These are phyloP conservation scores for Trichophyton verrucosum DNA, from an alignment of 2,329 filamentous ascomycete species.

Conservation along the genomic window DNA sequence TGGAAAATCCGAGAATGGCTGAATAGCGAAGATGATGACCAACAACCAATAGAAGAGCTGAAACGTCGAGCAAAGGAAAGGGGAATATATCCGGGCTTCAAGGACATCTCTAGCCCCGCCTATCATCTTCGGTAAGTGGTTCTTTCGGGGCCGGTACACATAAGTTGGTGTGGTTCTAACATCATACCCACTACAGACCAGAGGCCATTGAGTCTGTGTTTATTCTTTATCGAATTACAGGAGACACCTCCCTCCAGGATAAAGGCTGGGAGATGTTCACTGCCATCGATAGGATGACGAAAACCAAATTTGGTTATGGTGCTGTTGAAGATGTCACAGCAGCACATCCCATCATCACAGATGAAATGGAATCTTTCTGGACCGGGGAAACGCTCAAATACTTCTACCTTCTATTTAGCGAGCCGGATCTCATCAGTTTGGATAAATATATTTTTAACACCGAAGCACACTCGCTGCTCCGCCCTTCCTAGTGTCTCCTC, in stretches of 20 bases:
- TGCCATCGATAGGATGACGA: slow-evolving; percentile 54
- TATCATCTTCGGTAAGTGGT: slow-evolving; percentile 13
- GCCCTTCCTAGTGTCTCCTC: slow-evolving; percentile 11
- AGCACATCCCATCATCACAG: slow-evolving; percentile 16
- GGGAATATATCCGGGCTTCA: slow-evolving; percentile 11
- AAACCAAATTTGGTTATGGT: slow-evolving; percentile 54
- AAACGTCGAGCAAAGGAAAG: slow-evolving; percentile 5
- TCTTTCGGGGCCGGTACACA: background rate
- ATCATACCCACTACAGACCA: slow-evolving; percentile 51
- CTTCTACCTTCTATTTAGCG: slow-evolving; percentile 70
- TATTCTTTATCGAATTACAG: slow-evolving; percentile 83
- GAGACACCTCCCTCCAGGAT: slow-evolving; percentile 61
- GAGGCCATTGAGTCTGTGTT: slow-evolving; percentile 83
- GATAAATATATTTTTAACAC: slow-evolving; percentile 56
- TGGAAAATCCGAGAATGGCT: slow-evolving; percentile 11
- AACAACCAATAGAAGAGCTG: slow-evolving; percentile 5
- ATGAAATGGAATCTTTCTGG: slow-evolving; percentile 84
- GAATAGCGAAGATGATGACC: slow-evolving; percentile 6
- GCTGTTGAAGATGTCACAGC: slow-evolving; percentile 25
- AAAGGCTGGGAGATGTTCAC: slow-evolving; percentile 80
- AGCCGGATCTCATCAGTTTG: slow-evolving; percentile 51
- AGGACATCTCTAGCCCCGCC: slow-evolving; percentile 4
- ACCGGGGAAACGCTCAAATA: slow-evolving; percentile 85
- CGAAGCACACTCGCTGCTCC: slow-evolving; percentile 41
- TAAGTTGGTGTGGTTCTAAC: slow-evolving; percentile 43